These are phyloP conservation scores for Ceratocystis papillata DNA, from an alignment of 2,329 filamentous ascomycete species.

Conservation along the genomic window DNA sequence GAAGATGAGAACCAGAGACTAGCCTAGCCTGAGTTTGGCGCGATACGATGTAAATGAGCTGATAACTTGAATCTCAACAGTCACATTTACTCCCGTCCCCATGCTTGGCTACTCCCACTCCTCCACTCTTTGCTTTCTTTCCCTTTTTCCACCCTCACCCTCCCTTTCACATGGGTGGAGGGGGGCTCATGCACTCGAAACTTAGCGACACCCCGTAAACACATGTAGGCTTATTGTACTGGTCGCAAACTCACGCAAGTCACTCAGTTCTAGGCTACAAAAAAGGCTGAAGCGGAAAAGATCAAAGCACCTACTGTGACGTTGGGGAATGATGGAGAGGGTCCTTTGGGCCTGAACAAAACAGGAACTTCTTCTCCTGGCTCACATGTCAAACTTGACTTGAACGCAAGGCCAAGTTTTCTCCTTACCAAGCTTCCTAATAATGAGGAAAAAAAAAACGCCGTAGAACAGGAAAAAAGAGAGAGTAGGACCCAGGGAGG, in stretches of 20 bases:
- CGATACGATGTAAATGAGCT: too few species aligned
- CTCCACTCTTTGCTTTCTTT: not conserved
- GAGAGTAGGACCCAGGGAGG: not conserved
- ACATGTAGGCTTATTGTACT: not conserved
- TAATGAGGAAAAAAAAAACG: too few species aligned
- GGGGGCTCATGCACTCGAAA: not conserved
- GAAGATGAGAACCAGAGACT: not conserved
- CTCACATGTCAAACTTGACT: not conserved
- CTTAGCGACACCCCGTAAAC: not conserved
- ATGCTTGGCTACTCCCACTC: not conserved
- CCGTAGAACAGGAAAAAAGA: not conserved
- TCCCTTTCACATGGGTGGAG: too few species aligned
- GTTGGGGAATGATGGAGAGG: not conserved
- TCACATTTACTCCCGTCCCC: not conserved
- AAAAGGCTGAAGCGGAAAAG: not conserved
- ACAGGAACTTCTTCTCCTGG: not conserved
- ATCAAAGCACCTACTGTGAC: conserved; percentile 9
- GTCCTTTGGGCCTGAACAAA: conserved; percentile 6
- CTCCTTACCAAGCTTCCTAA: too few species aligned
- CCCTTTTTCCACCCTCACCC: too few species aligned
- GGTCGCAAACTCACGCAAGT: not conserved
- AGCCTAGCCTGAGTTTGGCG: too few species aligned
- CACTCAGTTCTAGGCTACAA: not conserved
- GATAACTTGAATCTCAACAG: not conserved
- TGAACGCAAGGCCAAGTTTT: not conserved